Evolutionary conservation across 2,329 filamentous ascomycete species (phyloP).

Genomic region (Colletotrichum melonis): DNA sequence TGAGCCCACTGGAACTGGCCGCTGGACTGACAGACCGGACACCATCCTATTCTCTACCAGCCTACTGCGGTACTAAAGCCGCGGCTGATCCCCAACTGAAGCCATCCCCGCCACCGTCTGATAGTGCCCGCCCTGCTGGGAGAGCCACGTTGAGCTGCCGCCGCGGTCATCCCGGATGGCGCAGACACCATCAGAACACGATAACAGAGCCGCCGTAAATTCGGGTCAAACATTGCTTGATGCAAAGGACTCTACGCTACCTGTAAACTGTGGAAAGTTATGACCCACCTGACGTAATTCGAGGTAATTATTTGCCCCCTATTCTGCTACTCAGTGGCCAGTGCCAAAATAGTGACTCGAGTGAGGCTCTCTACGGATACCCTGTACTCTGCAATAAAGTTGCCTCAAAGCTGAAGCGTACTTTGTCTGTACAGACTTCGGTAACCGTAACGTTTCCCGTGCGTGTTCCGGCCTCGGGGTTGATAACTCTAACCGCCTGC

Average conservation of each 20-base stretch:
- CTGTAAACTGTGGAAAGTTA: not conserved
- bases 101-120: conserved; percentile 23
- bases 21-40: conserved; percentile 2
- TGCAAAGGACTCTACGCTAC: not conserved
- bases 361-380: not conserved
- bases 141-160: not conserved
- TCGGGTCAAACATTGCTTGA: conserved; percentile 8
- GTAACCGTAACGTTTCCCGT: conserved; percentile 1
- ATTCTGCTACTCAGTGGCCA: not conserved
- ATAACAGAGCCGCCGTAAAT: not conserved
- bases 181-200: not conserved
- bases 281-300: conserved; percentile 34
- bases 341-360: not conserved
- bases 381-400: too few species aligned
- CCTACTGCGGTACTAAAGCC: not conserved
- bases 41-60: not conserved
- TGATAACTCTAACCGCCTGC: not conserved
- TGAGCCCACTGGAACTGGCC: not conserved
- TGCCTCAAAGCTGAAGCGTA: too few species aligned
- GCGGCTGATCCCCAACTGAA: not conserved
- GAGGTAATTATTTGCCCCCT: conserved; percentile 17
- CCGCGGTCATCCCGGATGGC: conserved; percentile 3
- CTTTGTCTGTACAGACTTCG: not conserved
- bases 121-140: not conserved
- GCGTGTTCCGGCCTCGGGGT: not conserved